These are phyloP conservation scores for Fusarium zealandicum DNA, from an alignment of 2,329 filamentous ascomycete species.

Conservation along the genomic window DNA sequence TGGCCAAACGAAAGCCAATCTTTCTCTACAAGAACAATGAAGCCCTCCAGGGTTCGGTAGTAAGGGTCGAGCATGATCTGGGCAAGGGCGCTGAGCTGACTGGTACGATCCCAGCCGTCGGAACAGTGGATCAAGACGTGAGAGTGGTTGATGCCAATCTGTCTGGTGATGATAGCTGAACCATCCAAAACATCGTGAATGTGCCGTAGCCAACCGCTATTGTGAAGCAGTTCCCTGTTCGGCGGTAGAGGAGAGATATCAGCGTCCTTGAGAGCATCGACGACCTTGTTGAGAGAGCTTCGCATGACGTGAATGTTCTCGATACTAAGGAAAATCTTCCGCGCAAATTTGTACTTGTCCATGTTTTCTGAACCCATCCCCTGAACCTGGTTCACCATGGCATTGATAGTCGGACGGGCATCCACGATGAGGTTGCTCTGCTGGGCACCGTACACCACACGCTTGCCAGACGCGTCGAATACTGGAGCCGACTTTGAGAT, in stretches of 20 bases:
- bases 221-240: slow-evolving; percentile 79
- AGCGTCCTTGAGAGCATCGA: slow-evolving; percentile 90
- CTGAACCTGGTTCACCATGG: slow-evolving; percentile 90
- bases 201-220: slow-evolving; percentile 91
- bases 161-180: slow-evolving; percentile 81
- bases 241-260: slow-evolving; percentile 85
- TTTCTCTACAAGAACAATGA: slow-evolving; percentile 93
- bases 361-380: slow-evolving; percentile 97
- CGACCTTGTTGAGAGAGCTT: slow-evolving; percentile 83
- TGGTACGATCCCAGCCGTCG: slow-evolving; percentile 97
- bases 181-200: slow-evolving; percentile 86
- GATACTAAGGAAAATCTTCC: slow-evolving; percentile 92
- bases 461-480: slow-evolving; percentile 65
- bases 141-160: slow-evolving; percentile 90
- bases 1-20: slow-evolving; percentile 98
- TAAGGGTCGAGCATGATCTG: slow-evolving; percentile 96
- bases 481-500: slow-evolving; percentile 53
- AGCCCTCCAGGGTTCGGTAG: slow-evolving; percentile 91
- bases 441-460: slow-evolving; percentile 85
- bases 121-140: slow-evolving; percentile 98
- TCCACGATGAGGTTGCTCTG: slow-evolving; percentile 96
- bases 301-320: slow-evolving; percentile 99
- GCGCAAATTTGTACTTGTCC: slow-evolving; percentile 93
- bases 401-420: slow-evolving; percentile 92
- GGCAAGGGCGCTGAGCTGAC: slow-evolving; percentile 88